Evolutionary conservation across 768 basidiomycete genomes (phyloP).

Genomic region (Rhizopogon vesiculosus): DNA sequence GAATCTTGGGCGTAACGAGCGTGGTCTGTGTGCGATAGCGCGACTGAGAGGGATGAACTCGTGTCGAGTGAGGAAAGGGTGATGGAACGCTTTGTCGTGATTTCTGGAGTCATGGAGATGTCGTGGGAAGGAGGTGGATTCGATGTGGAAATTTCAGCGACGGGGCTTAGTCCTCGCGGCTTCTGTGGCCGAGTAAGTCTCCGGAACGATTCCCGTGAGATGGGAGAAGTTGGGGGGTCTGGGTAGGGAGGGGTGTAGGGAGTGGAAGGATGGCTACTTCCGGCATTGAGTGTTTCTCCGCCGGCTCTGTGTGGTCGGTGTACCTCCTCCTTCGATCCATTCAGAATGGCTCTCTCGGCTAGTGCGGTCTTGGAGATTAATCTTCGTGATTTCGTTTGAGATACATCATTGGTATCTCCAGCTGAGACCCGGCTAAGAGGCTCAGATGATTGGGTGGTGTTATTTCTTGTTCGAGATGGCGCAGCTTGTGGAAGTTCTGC

Average conservation of each 20-base stretch:
- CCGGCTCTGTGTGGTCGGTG: background rate
- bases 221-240: background rate
- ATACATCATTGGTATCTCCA: background rate
- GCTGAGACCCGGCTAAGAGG: too few relatives aligned
- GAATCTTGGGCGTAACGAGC: slow-evolving; percentile 24
- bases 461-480: background rate
- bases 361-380: too few relatives aligned
- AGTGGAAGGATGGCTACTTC: slow-evolving; percentile 18
- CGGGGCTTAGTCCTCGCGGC: slow-evolving; percentile 10
- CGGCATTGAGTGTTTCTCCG: background rate
- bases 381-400: background rate
- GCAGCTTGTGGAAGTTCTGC: background rate
- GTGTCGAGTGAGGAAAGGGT: background rate
- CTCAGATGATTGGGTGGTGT: too few relatives aligned
- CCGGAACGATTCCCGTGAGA: slow-evolving; percentile 7
- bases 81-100: background rate
- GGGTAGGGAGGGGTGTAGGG: background rate
- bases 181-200: background rate
- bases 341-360: background rate
- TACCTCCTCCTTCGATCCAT: background rate
- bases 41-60: background rate
- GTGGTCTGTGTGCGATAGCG: background rate
- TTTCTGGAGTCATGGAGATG: background rate
- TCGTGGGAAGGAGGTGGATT: background rate
- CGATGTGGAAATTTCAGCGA: slow-evolving; percentile 12